phyloP scores from a whole-genome alignment of 2,329 filamentous ascomycete species.

The Cryphonectria radicalis region DNA sequence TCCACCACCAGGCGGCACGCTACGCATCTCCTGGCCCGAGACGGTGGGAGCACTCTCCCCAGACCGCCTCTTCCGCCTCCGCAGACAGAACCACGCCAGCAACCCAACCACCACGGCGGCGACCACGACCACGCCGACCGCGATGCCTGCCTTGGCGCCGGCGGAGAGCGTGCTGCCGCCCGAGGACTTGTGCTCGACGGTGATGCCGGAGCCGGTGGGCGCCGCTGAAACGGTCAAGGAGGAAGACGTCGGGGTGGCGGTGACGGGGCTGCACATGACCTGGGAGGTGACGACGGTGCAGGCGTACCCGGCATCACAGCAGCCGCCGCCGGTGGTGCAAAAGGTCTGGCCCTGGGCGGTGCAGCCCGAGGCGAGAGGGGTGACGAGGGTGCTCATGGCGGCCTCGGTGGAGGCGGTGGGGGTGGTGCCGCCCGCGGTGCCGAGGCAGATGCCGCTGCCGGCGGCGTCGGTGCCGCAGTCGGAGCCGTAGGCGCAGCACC shows the following conservation, averaged over 20 bases:
- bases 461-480: constrained; percentile 43
- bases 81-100: constrained; percentile 53
- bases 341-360: constrained; percentile 46
- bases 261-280: constrained; percentile 43
- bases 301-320: constrained; percentile 50
- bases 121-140: constrained; percentile 53
- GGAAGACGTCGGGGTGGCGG: constrained; percentile 33
- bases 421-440: constrained; percentile 2
- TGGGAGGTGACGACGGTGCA: constrained; percentile 46
- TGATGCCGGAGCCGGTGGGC: constrained; percentile 37
- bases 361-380: constrained; percentile 47
- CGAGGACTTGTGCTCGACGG: constrained; percentile 15
- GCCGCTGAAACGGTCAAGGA: constrained; percentile 40
- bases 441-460: constrained; percentile 39
- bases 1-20: constrained; percentile 15
- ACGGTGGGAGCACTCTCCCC: constrained; percentile 28
- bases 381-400: constrained; percentile 35
- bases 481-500: constrained; percentile 43
- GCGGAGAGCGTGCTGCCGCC: constrained; percentile 41
- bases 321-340: constrained; percentile 53
- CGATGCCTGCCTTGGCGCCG: constrained; percentile 62
- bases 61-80: constrained; percentile 40
- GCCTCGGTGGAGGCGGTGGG: constrained; percentile 32
- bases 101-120: constrained; percentile 47
- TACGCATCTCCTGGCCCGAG: constrained; percentile 25